Evolutionary conservation across 352 stramenopile genomes (phyloP).

Genomic region (Globisporangium perplexum): DNA sequence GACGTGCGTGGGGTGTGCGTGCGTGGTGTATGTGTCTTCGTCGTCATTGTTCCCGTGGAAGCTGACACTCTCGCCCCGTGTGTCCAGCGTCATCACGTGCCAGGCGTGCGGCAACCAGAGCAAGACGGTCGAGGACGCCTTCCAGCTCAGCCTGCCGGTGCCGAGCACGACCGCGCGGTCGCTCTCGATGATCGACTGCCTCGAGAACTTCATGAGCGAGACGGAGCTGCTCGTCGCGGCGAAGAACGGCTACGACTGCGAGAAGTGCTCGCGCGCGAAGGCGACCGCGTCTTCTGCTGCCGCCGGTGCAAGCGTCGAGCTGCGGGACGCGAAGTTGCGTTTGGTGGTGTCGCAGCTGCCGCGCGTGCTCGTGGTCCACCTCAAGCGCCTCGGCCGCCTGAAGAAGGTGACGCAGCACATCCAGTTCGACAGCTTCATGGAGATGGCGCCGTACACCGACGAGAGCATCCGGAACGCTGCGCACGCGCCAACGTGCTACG

Average conservation of each 20-base stretch:
- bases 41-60: too few relatives aligned
- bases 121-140: constrained; percentile 49
- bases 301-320: constrained; percentile 18
- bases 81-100: constrained; percentile 41
- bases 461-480: constrained; percentile 15
- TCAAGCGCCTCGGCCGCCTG: constrained; percentile 49
- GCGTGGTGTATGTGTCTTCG: too few relatives aligned
- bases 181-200: constrained; percentile 34
- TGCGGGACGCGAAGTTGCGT: constrained; percentile 54
- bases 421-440: constrained; percentile 44
- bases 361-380: constrained; percentile 57
- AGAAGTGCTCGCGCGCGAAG: constrained; percentile 54
- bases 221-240: constrained; percentile 37
- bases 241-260: constrained; percentile 70
- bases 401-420: constrained; percentile 71
- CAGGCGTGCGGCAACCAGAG: constrained; percentile 42
- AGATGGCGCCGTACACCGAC: constrained; percentile 36
- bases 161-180: constrained; percentile 16
- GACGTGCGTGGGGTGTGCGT: constrained; percentile 25
- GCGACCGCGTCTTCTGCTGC: too few relatives aligned
- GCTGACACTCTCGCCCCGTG: too few relatives aligned
- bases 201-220: constrained; percentile 42
- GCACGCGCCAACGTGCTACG: constrained; percentile 38
- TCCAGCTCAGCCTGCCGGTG: constrained; percentile 57
- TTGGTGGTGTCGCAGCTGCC: constrained; percentile 43